Base-by-base conservation (phyloP, 345 rosid genomes). In the Salix brachista region DNA sequence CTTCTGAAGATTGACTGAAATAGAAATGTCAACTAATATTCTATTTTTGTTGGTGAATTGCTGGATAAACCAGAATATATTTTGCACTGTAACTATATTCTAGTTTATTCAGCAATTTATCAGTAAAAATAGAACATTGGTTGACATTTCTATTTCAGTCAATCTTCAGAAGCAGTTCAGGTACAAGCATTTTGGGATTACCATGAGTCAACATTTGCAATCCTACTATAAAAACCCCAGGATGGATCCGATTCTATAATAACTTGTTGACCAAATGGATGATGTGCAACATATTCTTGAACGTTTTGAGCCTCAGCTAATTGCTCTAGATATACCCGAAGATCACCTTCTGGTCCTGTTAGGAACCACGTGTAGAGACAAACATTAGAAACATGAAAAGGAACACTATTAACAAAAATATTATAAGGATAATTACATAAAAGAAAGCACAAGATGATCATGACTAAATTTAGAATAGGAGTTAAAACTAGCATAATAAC, bases 271-370 rank as follows among this genome's bases (percentile, higher is more conserved):
- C 97, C 99, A 71, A 89, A 89, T 65, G 96, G 94, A 83, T 96
- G 88, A 77, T 88, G 80, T 23, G 78, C 81, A 50, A 93, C 87
- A 76, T 78, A 96, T 74, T 88, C 84, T 69, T 78, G 93, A 80
- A 93, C 91, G 65, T 89, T 83, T 17, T 80, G 85, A 0, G 91
- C 91, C 78, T 69, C 81, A 9, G 89, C 89, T 86, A 96, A 74
- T 50, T 80, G 78, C 84, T 91, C 92, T 39, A 96, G 85, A 79
- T 93, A 93, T 19, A 81, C 77, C 52, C 88, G 89, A 61, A 96
- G 88, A 70, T 93, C 93, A 69, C 99, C 98, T 52, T 88, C 86
- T 66, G 86, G 88, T 67, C 97, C 98, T 95, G 88, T 74, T 78
- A 48, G 60, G 39, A 30, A 23, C 64, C 67, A 60, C 3, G n/a